Base-by-base conservation (phyloP, 2,329 filamentous ascomycete genomes). In the Grosmannia huntii region DNA sequence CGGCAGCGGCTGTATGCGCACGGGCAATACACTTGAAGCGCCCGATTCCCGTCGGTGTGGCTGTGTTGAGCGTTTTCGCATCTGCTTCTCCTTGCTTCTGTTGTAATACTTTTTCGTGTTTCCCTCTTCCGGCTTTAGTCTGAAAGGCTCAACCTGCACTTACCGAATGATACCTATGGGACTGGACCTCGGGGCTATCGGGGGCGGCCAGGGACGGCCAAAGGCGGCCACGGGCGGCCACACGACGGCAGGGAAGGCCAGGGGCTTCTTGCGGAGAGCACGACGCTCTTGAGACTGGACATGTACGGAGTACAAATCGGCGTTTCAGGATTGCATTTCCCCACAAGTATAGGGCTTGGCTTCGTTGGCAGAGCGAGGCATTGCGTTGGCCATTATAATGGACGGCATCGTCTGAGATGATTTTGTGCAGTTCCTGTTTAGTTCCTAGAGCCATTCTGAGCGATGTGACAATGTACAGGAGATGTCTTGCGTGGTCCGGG, bases 1-100 rank as follows among this genome's bases (percentile, higher is more conserved):
- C 71, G 79, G 55, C 79, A 80, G 64, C 71, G 79, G 51, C 59
- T 80, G 55, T 79, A 76, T 59, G 72, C 69, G 3, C 69, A 73
- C 0, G 61, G 62, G 10, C 61, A 62, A 27, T 62, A 60, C 46
- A 21, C 62, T 23, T 63, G 52, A 58, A 14, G 11, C 21, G 19
- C 10, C 5, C 1, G 16, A 31, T 9, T 5, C 25, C 49, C 6
- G 49, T 44, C 41, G 41, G 3, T 6, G 41, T 21, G 41, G 7
- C 41, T 21, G 53, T 54, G 21, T 21, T 49, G 55, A 51, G 27
- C 49, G 23, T 14, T 41, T 50, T 49, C 31, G 21, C 33, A 16
- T 53, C 36, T 57, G 44, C 27, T 44, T 44, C 41, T n/a, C 41
- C 41, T n/a, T 44, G 16, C 7, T 44, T 44, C 41, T 44, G 41